phyloP scores from a whole-genome alignment of 2,329 filamentous ascomycete species.

The Stachybotrys chartarum region DNA sequence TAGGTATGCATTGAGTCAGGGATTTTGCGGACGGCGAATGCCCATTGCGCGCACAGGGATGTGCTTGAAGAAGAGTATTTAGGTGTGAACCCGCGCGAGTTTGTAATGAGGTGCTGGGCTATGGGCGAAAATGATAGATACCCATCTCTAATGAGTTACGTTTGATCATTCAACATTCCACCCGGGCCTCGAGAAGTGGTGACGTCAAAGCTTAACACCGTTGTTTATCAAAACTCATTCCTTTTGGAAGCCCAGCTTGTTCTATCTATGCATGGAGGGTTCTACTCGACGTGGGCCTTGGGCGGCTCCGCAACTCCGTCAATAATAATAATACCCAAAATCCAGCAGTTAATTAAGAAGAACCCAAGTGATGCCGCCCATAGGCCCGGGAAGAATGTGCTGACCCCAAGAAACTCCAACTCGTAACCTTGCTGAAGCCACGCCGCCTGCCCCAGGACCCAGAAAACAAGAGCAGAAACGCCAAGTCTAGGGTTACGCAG shows the following conservation, averaged over 20 bases:
- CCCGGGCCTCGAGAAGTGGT: background rate
- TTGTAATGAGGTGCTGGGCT: slow-evolving; percentile 9
- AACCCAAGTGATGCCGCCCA: slow-evolving; percentile 72
- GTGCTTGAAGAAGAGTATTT: background rate
- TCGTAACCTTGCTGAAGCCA: slow-evolving; percentile 72
- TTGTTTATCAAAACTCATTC: background rate
- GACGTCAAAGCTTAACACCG: background rate
- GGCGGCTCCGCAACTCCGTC: slow-evolving; percentile 40
- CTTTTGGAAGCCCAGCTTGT: background rate
- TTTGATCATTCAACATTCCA: slow-evolving; percentile 6
- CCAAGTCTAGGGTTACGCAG: slow-evolving; percentile 55
- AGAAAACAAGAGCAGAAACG: slow-evolving; percentile 56
- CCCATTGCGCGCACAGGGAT: background rate
- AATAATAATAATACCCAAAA: slow-evolving; percentile 69
- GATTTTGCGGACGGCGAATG: slow-evolving; percentile 3
- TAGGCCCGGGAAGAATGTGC: slow-evolving; percentile 79
- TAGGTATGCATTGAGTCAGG: slow-evolving; percentile 15
- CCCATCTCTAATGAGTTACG: slow-evolving; percentile 11
- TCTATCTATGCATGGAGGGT: background rate
- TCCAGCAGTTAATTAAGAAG: slow-evolving; percentile 81
- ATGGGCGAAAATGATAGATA: slow-evolving; percentile 12
- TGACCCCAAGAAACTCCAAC: slow-evolving; percentile 72
- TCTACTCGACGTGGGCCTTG: slow-evolving; percentile 16
- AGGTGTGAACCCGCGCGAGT: background rate
- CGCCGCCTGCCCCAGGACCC: slow-evolving; percentile 67